phyloP scores from a whole-genome alignment of 495 filamentous ascomycete species.

The Immersiella caudata region DNA sequence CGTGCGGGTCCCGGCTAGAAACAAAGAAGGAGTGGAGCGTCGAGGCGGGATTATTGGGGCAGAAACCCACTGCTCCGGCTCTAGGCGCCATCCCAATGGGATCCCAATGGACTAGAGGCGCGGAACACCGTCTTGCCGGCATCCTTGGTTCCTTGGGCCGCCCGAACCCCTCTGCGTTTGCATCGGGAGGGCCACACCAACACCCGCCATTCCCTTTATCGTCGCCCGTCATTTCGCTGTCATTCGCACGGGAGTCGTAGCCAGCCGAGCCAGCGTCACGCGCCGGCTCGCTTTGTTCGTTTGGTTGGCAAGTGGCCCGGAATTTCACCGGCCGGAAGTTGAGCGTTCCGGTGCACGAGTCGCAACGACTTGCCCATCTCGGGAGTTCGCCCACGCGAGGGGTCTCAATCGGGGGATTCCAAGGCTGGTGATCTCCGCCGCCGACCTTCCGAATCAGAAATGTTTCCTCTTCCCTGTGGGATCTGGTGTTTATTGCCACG shows the following conservation, averaged over 20 bases:
- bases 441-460: background rate
- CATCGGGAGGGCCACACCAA: background rate
- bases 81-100: slow-evolving; percentile 1
- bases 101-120: slow-evolving; percentile 16
- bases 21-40: slow-evolving; percentile 1
- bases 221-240: background rate
- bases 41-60: background rate
- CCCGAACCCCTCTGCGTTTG: background rate
- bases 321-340: background rate
- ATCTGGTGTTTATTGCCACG: background rate
- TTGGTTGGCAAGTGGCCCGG: slow-evolving; percentile 1
- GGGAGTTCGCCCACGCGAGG: background rate
- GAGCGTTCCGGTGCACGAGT: slow-evolving; percentile 13
- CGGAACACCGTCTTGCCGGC: slow-evolving; percentile 24
- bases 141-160: background rate
- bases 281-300: background rate
- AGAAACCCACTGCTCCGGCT: slow-evolving; percentile 12
- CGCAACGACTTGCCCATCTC: slow-evolving; percentile 10
- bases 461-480: background rate
- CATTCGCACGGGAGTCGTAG: background rate
- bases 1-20: background rate
- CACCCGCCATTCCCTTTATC: background rate
- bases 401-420: background rate
- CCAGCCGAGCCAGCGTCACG: background rate
- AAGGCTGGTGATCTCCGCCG: background rate